Conservation (phyloP, 2,329 filamentous ascomycete species). For the Neonectria neomacrospora region DNA sequence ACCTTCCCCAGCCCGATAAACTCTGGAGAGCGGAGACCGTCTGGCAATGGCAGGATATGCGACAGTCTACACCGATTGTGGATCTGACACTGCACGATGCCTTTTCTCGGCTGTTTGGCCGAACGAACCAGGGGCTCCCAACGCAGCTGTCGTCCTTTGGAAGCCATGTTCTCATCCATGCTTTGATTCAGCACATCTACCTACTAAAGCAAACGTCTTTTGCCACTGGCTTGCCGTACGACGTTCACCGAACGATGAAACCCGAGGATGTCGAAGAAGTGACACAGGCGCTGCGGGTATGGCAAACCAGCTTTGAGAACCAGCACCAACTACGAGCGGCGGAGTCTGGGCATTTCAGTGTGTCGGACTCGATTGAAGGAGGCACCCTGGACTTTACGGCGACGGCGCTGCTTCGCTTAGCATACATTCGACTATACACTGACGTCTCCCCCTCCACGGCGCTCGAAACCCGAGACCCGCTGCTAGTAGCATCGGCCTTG, state of each 20-base stretch:
- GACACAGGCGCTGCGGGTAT: slow-evolving; percentile 64
- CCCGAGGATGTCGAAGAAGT: slow-evolving; percentile 68
- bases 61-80: slow-evolving; percentile 60
- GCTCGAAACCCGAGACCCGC: slow-evolving; percentile 72
- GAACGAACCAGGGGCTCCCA: slow-evolving; percentile 60
- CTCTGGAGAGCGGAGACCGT: slow-evolving; percentile 67
- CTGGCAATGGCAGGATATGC: slow-evolving; percentile 70
- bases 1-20: slow-evolving; percentile 64
- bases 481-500: slow-evolving; percentile 70
- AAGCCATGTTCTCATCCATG: slow-evolving; percentile 78
- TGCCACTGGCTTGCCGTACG: slow-evolving; percentile 59
- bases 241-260: slow-evolving; percentile 61
- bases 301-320: slow-evolving; percentile 69
- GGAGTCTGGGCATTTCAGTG: slow-evolving; percentile 58
- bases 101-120: slow-evolving; percentile 65
- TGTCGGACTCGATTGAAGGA: slow-evolving; percentile 63
- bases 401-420: slow-evolving; percentile 68
- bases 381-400: slow-evolving; percentile 75
- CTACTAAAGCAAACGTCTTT: slow-evolving; percentile 72
- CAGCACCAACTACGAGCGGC: slow-evolving; percentile 62
- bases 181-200: slow-evolving; percentile 77
- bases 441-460: slow-evolving; percentile 71
- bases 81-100: slow-evolving; percentile 68
- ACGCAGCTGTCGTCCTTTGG: slow-evolving; percentile 68
- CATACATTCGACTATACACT: slow-evolving; percentile 73